Conservation (phyloP, 1,284 basidiomycete species). For the Puccinia hordei region DNA sequence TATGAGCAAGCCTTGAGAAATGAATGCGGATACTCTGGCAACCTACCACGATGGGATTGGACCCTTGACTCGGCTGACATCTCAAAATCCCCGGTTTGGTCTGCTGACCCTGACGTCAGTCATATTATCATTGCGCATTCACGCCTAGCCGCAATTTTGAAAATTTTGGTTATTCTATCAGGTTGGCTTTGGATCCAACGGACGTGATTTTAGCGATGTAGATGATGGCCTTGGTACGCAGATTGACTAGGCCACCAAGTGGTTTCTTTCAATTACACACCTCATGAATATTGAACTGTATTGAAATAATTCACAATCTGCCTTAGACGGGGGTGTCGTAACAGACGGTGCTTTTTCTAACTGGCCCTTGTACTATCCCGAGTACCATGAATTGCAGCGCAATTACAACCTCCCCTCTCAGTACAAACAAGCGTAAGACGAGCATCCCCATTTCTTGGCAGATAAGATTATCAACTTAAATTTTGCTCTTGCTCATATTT, state of each 20-base stretch:
- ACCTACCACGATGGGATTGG: conserved; percentile 51
- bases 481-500: not conserved
- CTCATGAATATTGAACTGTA: not conserved
- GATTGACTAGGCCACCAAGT: not conserved
- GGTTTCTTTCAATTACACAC: not conserved
- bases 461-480: not conserved
- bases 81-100: conserved; percentile 40
- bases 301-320: not conserved
- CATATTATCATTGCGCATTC: not conserved
- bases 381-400: conserved; percentile 36
- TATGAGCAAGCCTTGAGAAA: conserved; percentile 34
- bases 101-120: conserved; percentile 28
- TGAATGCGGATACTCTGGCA: conserved; percentile 33
- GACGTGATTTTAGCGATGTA: conserved; percentile 21
- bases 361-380: conserved; percentile 38
- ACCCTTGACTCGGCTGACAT: conserved; percentile 41
- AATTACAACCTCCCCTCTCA: conserved; percentile 45
- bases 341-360: conserved; percentile 46
- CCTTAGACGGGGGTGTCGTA: conserved; percentile 21
- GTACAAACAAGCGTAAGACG: conserved; percentile 9
- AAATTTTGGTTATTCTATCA: not conserved
- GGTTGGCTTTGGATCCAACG: conserved; percentile 45
- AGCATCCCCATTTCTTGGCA: not conserved
- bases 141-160: not conserved
- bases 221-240: conserved; percentile 25